Evolutionary conservation across 2,329 filamentous ascomycete genomes (phyloP).

Genomic region (Scortechinia acanthostroma): DNA sequence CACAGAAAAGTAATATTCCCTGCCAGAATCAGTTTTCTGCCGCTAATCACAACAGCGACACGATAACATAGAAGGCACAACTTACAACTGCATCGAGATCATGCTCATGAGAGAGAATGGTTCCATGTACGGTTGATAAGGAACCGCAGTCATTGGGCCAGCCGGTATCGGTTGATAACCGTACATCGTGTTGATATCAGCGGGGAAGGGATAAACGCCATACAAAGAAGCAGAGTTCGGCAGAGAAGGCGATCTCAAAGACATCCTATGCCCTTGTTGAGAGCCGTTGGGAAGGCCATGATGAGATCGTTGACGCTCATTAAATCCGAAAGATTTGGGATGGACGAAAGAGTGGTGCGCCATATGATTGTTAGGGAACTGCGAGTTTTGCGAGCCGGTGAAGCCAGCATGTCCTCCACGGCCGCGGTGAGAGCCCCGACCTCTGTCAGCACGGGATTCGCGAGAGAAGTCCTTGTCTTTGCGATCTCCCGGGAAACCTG

Average conservation of each 20-base stretch:
- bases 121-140: constrained; percentile 46
- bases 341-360: constrained; percentile 26
- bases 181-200: constrained; percentile 43
- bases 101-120: constrained; percentile 35
- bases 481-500: constrained; percentile 10
- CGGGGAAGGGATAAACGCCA: constrained; percentile 25
- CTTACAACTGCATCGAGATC: constrained; percentile 51
- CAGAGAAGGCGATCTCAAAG: constrained; percentile 44
- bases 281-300: constrained; percentile 22
- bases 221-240: constrained; percentile 41
- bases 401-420: constrained; percentile 30
- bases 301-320: constrained; percentile 30
- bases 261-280: constrained; percentile 13
- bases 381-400: neutral
- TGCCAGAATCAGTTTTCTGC: constrained; percentile 38
- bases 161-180: constrained; percentile 39
- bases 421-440: constrained; percentile 31
- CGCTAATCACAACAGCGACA: constrained; percentile 9
- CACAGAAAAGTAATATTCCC: constrained; percentile 95
- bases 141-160: constrained; percentile 44
- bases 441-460: neutral
- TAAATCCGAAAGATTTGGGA: constrained; percentile 26
- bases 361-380: constrained; percentile 20
- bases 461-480: neutral
- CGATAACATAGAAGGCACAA: constrained; percentile 9